These are phyloP conservation scores for Psilocybe mexicana DNA, from an alignment of 1,284 basidiomycete genomes.

Conservation along the genomic window DNA sequence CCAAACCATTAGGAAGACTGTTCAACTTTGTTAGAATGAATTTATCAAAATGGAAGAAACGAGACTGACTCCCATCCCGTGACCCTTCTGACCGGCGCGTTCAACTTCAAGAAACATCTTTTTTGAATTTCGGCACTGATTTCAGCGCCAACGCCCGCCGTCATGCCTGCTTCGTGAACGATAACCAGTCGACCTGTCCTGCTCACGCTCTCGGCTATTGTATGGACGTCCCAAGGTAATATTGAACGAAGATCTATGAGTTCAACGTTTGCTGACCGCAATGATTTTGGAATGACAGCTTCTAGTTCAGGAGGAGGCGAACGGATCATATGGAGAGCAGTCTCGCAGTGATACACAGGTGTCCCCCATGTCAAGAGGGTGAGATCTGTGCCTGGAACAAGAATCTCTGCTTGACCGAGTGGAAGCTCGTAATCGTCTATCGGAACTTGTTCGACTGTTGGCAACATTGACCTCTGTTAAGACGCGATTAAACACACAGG, in stretches of 20 bases:
- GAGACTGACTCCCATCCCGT: constrained; percentile 88
- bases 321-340: constrained; percentile 67
- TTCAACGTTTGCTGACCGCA: constrained; percentile 80
- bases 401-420: constrained; percentile 75
- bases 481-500: neutral
- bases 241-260: constrained; percentile 91
- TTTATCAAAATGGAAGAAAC: neutral
- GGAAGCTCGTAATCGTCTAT: constrained; percentile 86
- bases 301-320: constrained; percentile 71
- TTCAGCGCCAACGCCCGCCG: constrained; percentile 85
- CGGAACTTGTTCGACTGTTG: constrained; percentile 86
- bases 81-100: constrained; percentile 85
- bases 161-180: constrained; percentile 88
- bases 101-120: constrained; percentile 82
- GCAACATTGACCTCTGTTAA: neutral
- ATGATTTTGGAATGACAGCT: constrained; percentile 63
- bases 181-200: constrained; percentile 85
- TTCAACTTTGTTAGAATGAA: constrained; percentile 11
- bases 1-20: constrained; percentile 79
- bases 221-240: constrained; percentile 86
- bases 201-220: constrained; percentile 78
- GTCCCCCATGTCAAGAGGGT: constrained; percentile 93
- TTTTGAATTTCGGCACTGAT: constrained; percentile 86
- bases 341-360: constrained; percentile 88
- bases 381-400: constrained; percentile 76